Percentiles rank a stretch among this genome's conserved stretches.
phyloP scores from a whole-genome alignment of 805 yeast species.

The Zygosaccharomyces bailii region DNA sequence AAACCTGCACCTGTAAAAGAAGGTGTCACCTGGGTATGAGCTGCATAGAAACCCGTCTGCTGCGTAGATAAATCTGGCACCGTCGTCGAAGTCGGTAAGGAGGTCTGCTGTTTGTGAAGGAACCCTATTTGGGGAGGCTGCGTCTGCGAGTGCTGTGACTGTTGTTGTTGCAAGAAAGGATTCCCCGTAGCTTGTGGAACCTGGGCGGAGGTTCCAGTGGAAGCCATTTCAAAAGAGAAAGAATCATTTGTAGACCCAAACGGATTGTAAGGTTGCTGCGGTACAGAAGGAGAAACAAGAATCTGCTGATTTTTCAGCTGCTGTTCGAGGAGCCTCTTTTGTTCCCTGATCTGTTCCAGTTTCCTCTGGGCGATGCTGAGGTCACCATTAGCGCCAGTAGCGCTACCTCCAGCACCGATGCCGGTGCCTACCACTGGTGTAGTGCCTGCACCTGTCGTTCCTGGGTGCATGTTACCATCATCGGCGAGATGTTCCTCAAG shows the following conservation, averaged over 20 bases:
- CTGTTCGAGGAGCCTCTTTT: slow-evolving; percentile 31
- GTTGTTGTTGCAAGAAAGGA: slow-evolving; percentile 28
- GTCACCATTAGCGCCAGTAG: slow-evolving; percentile 13
- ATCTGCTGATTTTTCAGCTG: slow-evolving; percentile 34
- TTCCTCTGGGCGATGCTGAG: slow-evolving; percentile 34
- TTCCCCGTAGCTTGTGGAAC: slow-evolving; percentile 21
- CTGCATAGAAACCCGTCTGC: slow-evolving; percentile 30
- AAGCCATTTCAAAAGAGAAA: slow-evolving; percentile 16
- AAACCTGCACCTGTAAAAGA: slow-evolving; percentile 56
- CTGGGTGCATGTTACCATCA: slow-evolving; percentile 51
- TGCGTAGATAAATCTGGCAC: slow-evolving; percentile 18
- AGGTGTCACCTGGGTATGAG: slow-evolving; percentile 31
- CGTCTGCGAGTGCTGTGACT: slow-evolving; percentile 17
- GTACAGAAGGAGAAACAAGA: slow-evolving; percentile 27
- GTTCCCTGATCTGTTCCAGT: slow-evolving; percentile 35
- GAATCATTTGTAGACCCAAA: slow-evolving; percentile 25
- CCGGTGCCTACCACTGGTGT: slow-evolving; percentile 19
- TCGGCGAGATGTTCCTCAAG: slow-evolving; percentile 87
- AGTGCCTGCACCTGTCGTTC: slow-evolving; percentile 6
- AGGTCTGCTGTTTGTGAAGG: slow-evolving; percentile 18
- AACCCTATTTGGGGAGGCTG: slow-evolving; percentile 15
- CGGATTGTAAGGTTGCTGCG: slow-evolving; percentile 35
- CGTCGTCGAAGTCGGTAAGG: slow-evolving; percentile 2
- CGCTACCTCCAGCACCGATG: slow-evolving; percentile 6
- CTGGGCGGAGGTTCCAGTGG: slow-evolving; percentile 11